A percentile compares a stretch with the other conserved stretches of the same genome.
phyloP scores from a whole-genome alignment of 1,284 basidiomycete genomes.

The Leccinum olivaceoglutinosum region DNA sequence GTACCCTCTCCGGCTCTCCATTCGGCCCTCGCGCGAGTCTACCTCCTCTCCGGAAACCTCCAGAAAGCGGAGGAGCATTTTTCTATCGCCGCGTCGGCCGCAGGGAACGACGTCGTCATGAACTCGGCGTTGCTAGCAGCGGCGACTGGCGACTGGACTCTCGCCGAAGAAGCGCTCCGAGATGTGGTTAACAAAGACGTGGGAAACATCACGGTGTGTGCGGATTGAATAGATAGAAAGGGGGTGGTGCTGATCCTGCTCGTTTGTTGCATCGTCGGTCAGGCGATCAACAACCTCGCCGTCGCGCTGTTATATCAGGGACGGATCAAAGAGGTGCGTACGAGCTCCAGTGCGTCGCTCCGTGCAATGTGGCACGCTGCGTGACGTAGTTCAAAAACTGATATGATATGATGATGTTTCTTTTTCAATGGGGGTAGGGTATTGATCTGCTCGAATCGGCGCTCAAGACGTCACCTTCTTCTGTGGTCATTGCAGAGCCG shows the following conservation, averaged over 20 bases:
- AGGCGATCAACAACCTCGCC: slow-evolving; percentile 77
- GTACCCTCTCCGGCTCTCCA: slow-evolving; percentile 47
- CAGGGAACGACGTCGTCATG: slow-evolving; percentile 39
- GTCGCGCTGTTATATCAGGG: slow-evolving; percentile 68
- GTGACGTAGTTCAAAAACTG: neutral
- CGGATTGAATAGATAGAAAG: too few species aligned
- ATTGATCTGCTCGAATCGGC: slow-evolving; percentile 63
- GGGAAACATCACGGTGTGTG: slow-evolving; percentile 52
- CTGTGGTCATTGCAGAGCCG: slow-evolving; percentile 68
- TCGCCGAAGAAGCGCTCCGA: slow-evolving; percentile 42
- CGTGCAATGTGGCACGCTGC: neutral
- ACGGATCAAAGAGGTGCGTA: slow-evolving; percentile 58
- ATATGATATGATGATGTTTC: neutral
- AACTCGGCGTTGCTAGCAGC: slow-evolving; percentile 58
- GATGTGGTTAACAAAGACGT: slow-evolving; percentile 44
- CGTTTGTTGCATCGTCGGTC: neutral
- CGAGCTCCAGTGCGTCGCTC: neutral
- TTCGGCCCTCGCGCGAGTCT: slow-evolving; percentile 65
- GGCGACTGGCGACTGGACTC: slow-evolving; percentile 65
- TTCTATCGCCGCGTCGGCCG: slow-evolving; percentile 35
- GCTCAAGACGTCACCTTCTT: slow-evolving; percentile 56
- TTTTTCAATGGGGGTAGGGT: slow-evolving; percentile 36
- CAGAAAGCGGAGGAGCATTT: slow-evolving; percentile 52
- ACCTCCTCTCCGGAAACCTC: slow-evolving; percentile 67
- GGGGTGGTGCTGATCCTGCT: neutral